phyloP scores from a whole-genome alignment of 768 basidiomycete species.

The Boletus edulis region DNA sequence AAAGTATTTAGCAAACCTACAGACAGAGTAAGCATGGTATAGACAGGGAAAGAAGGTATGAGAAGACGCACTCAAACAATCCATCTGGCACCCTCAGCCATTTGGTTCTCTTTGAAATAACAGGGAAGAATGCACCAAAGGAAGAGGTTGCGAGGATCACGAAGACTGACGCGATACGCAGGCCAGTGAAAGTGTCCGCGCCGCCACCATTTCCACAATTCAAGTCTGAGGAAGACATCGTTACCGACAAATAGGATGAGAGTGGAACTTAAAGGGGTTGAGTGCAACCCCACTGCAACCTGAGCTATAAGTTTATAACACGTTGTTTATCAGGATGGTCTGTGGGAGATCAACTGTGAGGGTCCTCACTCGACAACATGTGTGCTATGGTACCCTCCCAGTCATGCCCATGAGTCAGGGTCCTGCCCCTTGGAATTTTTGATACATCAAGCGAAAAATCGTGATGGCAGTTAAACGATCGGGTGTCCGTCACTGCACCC shows the following conservation, averaged over 20 bases:
- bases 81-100: conserved; percentile 38
- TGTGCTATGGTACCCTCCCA: conserved; percentile 17
- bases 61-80: conserved; percentile 64
- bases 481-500: not conserved
- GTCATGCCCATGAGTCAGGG: conserved; percentile 6
- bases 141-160: conserved; percentile 63
- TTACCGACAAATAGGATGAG: not conserved
- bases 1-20: conserved; percentile 84
- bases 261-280: not conserved
- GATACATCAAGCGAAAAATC: not conserved
- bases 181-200: conserved; percentile 42
- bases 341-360: conserved; percentile 25
- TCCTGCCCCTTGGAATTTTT: too few species aligned
- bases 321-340: not conserved
- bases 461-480: not conserved
- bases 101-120: conserved; percentile 52
- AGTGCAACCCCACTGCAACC: not conserved
- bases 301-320: not conserved
- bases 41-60: not conserved
- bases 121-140: conserved; percentile 67
- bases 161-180: conserved; percentile 75
- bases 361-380: conserved; percentile 17
- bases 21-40: conserved; percentile 1
- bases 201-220: conserved; percentile 55
- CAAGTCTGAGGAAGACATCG: conserved; percentile 21